Conservation (phyloP, 352 stramenopile species). For the Globisporangium cederbergense region DNA sequence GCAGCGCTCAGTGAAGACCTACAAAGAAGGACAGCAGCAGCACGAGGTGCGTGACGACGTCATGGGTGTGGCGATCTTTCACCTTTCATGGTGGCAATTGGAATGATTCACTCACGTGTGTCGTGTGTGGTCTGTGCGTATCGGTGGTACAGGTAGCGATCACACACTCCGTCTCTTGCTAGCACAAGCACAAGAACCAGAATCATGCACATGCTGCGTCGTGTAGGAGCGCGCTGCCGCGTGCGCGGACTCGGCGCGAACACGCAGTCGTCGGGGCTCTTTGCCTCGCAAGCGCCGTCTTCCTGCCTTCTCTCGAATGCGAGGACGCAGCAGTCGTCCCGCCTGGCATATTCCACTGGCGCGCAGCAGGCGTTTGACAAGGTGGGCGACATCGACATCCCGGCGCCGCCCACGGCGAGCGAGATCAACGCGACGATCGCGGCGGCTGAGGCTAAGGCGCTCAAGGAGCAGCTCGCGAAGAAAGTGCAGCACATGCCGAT, state of each 20-base stretch:
- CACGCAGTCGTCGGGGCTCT: conserved; percentile 1
- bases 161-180: not conserved
- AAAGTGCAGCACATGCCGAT: conserved; percentile 53
- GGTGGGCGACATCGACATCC: conserved; percentile 40
- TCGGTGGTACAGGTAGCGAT: not conserved
- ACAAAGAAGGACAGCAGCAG: not conserved
- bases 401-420: conserved; percentile 46
- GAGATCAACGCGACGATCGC: conserved; percentile 72
- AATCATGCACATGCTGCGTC: conserved; percentile 43
- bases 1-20: not conserved
- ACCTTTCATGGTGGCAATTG: not conserved
- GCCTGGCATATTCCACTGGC: conserved; percentile 11
- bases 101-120: conserved; percentile 6
- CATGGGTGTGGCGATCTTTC: conserved; percentile 4
- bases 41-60: not conserved
- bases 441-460: conserved; percentile 48
- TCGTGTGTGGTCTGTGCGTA: conserved; percentile 15
- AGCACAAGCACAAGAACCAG: not conserved
- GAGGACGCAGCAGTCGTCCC: conserved; percentile 11
- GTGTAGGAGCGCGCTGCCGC: conserved; percentile 24
- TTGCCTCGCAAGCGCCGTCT: conserved; percentile 7
- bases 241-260: conserved; percentile 10
- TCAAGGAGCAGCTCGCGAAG: conserved; percentile 40
- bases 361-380: conserved; percentile 1
- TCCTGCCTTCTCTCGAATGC: conserved; percentile 19